A percentile compares a stretch with the other conserved stretches of the same genome.
These are phyloP conservation scores for Epichloe gansuensis DNA, from an alignment of 2,329 filamentous ascomycete species.

Conservation along the genomic window DNA sequence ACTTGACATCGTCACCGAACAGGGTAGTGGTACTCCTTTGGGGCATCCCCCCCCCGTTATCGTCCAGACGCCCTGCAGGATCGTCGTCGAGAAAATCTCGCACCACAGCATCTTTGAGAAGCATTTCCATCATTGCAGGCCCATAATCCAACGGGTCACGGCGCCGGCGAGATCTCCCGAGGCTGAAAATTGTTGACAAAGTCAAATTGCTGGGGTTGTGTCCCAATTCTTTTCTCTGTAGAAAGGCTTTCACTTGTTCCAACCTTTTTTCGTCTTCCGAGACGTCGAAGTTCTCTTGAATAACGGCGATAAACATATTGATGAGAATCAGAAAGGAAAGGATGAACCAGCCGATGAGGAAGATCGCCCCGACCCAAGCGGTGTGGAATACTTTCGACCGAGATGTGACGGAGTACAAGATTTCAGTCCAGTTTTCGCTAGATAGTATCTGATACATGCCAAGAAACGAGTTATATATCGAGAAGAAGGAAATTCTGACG, in stretches of 20 bases:
- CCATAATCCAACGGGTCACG: constrained; percentile 86
- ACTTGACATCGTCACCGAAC: constrained; percentile 33
- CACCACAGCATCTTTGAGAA: constrained; percentile 91
- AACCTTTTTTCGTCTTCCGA: constrained; percentile 96
- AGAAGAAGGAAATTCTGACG: constrained; percentile 65
- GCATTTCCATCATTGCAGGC: constrained; percentile 85
- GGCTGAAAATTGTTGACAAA: constrained; percentile 55
- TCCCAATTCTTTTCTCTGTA: constrained; percentile 80
- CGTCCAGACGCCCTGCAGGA: constrained; percentile 18
- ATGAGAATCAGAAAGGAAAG: constrained; percentile 88
- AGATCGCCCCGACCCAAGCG: constrained; percentile 85
- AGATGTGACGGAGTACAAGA: constrained; percentile 70
- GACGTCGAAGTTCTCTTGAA: constrained; percentile 98
- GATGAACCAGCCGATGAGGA: constrained; percentile 92
- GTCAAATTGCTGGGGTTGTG: constrained; percentile 61
- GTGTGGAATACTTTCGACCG: constrained; percentile 53
- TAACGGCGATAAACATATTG: constrained; percentile 99
- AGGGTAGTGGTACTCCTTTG: constrained; percentile 21
- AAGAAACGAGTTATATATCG: constrained; percentile 90
- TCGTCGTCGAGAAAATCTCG: constrained; percentile 86
- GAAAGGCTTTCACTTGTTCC: constrained; percentile 88
- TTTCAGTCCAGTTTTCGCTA: constrained; percentile 87
- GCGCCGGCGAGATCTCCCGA: constrained; percentile 44
- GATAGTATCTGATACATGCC: constrained; percentile 97
- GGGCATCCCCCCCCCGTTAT: constrained; percentile 16